Base-by-base conservation (phyloP, 306 rosid species). In the Purshia tridentata region DNA sequence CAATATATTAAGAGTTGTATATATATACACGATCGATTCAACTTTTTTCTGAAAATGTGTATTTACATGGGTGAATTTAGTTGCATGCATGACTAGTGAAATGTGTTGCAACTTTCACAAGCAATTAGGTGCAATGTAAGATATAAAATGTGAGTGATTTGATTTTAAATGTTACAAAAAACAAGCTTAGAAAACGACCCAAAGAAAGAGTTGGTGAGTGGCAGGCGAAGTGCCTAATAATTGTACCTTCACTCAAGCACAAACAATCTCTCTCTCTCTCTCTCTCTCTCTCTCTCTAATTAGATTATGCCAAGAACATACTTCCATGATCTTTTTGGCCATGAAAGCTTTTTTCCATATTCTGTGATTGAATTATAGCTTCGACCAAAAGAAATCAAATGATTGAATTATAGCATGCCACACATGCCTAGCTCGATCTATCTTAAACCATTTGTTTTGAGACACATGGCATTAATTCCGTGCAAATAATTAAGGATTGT, bases 271-370 rank as follows among this genome's bases (percentile, higher is more conserved):
- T n/a, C 67, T 4, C 67, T 63, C 67, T 22, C 67, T 4, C 67
- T 63, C 67, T 22, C 67, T 4, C 67, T 6, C 8, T 44, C 37
- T n/a, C 67, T 4, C 67, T 63, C 67, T 22, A 7, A 23, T 15
- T 47, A 47, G 42, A 20, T 66, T 50, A 47, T 20, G 56, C 55
- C 70, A 66, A 23, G 56, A 22, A 49, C 23, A 4, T 16, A 49
- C 16, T 49, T 67, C 53, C 53, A 44, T 65, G 18, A 29, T 67
- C 35, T 67, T 39, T 50, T 67, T 63, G 58, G 23, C 23, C 58
- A 49, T 15, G 4, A 2, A 15, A 23, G 9, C 11, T 50, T 50
- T 67, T 16, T 11, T 47, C 19, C 41, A 22, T 65, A 15, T 48
- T 67, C 11, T 45, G 12, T 3, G 42, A 20, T 64, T 42, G 48